Conservation (phyloP, 495 filamentous ascomycete species). For the Aspergillus diversus region DNA sequence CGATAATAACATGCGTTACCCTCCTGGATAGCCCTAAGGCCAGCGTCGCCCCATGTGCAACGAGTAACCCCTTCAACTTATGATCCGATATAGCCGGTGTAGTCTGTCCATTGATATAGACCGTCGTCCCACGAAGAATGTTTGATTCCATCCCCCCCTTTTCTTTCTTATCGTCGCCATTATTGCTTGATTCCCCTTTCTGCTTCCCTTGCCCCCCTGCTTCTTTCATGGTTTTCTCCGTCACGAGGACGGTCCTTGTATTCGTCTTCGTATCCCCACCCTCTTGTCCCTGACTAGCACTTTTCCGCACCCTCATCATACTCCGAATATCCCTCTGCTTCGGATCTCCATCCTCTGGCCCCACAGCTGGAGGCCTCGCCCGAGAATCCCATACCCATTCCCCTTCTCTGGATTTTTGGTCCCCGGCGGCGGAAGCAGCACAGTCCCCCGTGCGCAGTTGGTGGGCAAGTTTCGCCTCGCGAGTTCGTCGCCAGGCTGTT, state of each 20-base stretch:
- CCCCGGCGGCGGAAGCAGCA: constrained; percentile 11
- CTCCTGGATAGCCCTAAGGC: constrained; percentile 69
- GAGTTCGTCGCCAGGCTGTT: constrained; percentile 71
- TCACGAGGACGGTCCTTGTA: neutral
- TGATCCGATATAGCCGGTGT: constrained; percentile 82
- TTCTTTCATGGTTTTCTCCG: neutral
- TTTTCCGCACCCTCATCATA: constrained; percentile 28
- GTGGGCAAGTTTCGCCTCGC: constrained; percentile 64
- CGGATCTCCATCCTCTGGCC: constrained; percentile 10
- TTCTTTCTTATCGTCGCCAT: constrained; percentile 9
- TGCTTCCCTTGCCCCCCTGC: neutral
- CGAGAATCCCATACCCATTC: neutral
- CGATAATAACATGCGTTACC: constrained; percentile 89
- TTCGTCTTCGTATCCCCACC: neutral
- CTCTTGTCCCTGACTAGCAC: neutral
- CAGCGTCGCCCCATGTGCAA: constrained; percentile 69
- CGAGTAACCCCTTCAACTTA: constrained; percentile 77
- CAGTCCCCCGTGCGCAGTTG: constrained; percentile 58
- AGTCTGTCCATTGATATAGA: constrained; percentile 92
- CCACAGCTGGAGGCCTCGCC: neutral
- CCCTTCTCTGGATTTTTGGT: constrained; percentile 16
- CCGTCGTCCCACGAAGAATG: constrained; percentile 67
- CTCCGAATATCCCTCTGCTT: constrained; percentile 44
- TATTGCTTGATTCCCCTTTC: neutral
- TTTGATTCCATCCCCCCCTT: constrained; percentile 3